phyloP scores from a whole-genome alignment of 352 stramenopile species.

The Phytophthora cryptogea region DNA sequence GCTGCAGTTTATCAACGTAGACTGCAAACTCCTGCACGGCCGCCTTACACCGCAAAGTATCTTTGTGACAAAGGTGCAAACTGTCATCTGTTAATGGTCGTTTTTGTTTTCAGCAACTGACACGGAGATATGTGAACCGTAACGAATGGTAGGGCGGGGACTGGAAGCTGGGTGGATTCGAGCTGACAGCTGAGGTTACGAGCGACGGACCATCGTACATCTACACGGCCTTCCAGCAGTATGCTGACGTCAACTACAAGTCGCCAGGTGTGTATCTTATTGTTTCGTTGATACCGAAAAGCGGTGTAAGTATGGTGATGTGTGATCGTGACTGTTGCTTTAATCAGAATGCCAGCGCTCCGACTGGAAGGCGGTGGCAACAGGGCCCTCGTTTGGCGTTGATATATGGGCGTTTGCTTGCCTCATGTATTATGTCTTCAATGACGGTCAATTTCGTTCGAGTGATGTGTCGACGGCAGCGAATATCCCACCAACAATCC shows the following conservation, averaged over 20 bases:
- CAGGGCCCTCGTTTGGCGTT: constrained; percentile 53
- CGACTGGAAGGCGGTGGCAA: constrained; percentile 70
- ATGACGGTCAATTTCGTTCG: constrained; percentile 64
- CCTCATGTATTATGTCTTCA: constrained; percentile 80
- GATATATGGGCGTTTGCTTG: constrained; percentile 84
- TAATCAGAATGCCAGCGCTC: constrained; percentile 76
- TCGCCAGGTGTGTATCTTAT: constrained; percentile 63
- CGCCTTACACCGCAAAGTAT: constrained; percentile 90
- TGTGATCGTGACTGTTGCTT: constrained; percentile 14
- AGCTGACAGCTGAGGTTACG: constrained; percentile 88
- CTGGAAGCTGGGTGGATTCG: constrained; percentile 96
- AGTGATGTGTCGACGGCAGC: constrained; percentile 59
- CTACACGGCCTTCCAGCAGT: constrained; percentile 86
- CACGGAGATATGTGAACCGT: not conserved
- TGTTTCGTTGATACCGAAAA: constrained; percentile 2
- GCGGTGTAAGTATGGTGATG: constrained; percentile 4
- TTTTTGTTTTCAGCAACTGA: not conserved
- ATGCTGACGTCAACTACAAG: constrained; percentile 81
- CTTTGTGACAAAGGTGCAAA: constrained; percentile 91
- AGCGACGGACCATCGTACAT: constrained; percentile 77
- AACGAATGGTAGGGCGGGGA: constrained; percentile 76
- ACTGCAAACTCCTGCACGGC: constrained; percentile 94
- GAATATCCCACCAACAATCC: constrained; percentile 72
- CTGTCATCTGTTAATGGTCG: not conserved
- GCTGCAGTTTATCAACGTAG: constrained; percentile 93